Conservation (phyloP, 805 yeast genomes). For the Ogataea corticis region DNA sequence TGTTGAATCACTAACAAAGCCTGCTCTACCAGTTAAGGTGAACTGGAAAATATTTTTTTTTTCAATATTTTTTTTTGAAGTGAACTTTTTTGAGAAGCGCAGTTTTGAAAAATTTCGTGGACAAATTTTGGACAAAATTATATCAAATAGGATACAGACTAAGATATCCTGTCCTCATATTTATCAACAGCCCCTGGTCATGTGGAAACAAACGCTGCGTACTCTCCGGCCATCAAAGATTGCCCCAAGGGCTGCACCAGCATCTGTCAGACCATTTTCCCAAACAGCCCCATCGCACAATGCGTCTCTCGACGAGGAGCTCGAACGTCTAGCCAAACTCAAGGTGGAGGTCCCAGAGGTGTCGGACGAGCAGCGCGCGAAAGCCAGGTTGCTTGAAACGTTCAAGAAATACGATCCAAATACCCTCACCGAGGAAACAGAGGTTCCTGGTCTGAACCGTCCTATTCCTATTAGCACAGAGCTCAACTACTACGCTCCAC, state of each 20-base stretch:
- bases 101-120: neutral
- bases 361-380: slow-evolving; percentile 18
- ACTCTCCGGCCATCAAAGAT: neutral
- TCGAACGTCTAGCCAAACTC: slow-evolving; percentile 30
- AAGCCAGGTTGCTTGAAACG: slow-evolving; percentile 28
- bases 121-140: neutral
- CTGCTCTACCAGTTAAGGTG: neutral
- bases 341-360: slow-evolving; percentile 19
- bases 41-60: neutral
- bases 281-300: too few relatives aligned
- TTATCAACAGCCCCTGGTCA: too few relatives aligned
- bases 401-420: slow-evolving; percentile 39
- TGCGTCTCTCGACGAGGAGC: slow-evolving; percentile 20
- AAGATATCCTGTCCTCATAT: too few relatives aligned
- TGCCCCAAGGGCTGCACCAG: neutral
- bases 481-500: slow-evolving; percentile 77
- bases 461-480: slow-evolving; percentile 87
- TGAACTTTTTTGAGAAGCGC: slow-evolving; percentile 1
- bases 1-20: neutral
- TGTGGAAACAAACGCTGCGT: neutral
- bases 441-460: slow-evolving; percentile 37
- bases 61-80: slow-evolving; percentile 9
- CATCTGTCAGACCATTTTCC: too few relatives aligned
- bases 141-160: too few relatives aligned
- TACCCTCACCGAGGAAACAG: slow-evolving; percentile 36